Evolutionary conservation across 202 grass and related monocot genomes (phyloP).

Genomic region (Saccharum hybrid): DNA sequence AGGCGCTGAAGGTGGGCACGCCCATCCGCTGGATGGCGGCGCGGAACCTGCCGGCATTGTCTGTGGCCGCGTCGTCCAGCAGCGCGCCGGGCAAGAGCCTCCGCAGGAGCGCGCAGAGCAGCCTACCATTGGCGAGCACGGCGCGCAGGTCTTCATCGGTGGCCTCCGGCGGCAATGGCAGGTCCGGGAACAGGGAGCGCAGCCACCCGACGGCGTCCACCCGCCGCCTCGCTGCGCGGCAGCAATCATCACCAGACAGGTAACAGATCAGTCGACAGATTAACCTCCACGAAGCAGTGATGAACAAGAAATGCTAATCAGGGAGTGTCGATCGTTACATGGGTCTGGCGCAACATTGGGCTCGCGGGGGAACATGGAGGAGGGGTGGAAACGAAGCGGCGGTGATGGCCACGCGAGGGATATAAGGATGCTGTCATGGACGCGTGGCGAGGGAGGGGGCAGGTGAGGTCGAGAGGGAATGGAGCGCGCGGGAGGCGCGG

Average conservation of each 20-base stretch:
- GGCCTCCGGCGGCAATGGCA: conserved; percentile 39
- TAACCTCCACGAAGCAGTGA: not conserved
- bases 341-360: conserved; percentile 47
- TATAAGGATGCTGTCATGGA: conserved; percentile 42
- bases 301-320: not conserved
- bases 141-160: conserved; percentile 50
- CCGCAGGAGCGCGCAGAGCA: conserved; percentile 59
- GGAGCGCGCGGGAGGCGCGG: conserved; percentile 39
- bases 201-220: conserved; percentile 54
- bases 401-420: conserved; percentile 29
- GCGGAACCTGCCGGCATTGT: conserved; percentile 58
- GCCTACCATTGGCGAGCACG: conserved; percentile 38
- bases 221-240: conserved; percentile 50
- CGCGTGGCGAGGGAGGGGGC: not conserved
- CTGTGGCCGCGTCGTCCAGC: conserved; percentile 49
- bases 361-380: conserved; percentile 50
- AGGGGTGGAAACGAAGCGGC: conserved; percentile 36
- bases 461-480: conserved; percentile 51
- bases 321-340: conserved; percentile 13
- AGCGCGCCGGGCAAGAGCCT: conserved; percentile 51
- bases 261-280: not conserved
- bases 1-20: conserved; percentile 59
- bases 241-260: not conserved
- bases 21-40: conserved; percentile 59
- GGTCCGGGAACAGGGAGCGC: conserved; percentile 45